Evolutionary conservation across 1,139 yeast species (phyloP), one percentile per base, ranked within the genome.

Genomic region (Sugiyamaella paludigena): DNA sequence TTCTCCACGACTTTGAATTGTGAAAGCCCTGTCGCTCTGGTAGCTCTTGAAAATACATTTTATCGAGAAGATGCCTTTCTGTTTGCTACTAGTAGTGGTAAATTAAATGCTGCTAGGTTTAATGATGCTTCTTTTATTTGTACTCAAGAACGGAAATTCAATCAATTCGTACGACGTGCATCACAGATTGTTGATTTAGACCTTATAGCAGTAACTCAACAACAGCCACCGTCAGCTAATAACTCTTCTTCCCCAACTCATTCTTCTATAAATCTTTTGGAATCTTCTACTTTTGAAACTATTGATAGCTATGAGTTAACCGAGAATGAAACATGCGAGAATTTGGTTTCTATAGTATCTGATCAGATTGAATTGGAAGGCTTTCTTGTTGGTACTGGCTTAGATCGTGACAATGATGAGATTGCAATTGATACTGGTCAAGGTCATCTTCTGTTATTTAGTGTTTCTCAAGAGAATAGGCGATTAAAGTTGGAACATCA

Each of bases 401-500:
- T 19, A 10, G 45, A 37, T 10, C 40, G 39, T 10, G 45, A 40
- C 15, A 30, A 19, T 38, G 42, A 42, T 15, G 40, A 33, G 15
- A 12, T 28, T 26, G 34, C 37, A 1, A 19, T 33, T 8, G 27
- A 39, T 7, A 42, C 41, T 12, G 37, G 43, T 4, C 34, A 26
- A 27, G 50, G 50, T n/a, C 27, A 43, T 38, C n/a, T 38, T 10
- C 36, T 43, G 28, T 34, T 47, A 4, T 43, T 43, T 12, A 34
- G 24, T 11, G 13, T 32, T 12, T 12, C 26, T 11, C 28, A 30
- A 2, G 43, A 35, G 7, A 27, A 27, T 1, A 28, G 41, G n/a
- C 42, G 32, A 11, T 40, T 47, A 19, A 40, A 37, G 26, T 33
- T 40, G 1, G 40, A 38, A 11, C 38, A 32, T n/a, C 45, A 31